These are phyloP conservation scores for Boletus eberwhitei DNA, from an alignment of 768 basidiomycete genomes.

Conservation along the genomic window DNA sequence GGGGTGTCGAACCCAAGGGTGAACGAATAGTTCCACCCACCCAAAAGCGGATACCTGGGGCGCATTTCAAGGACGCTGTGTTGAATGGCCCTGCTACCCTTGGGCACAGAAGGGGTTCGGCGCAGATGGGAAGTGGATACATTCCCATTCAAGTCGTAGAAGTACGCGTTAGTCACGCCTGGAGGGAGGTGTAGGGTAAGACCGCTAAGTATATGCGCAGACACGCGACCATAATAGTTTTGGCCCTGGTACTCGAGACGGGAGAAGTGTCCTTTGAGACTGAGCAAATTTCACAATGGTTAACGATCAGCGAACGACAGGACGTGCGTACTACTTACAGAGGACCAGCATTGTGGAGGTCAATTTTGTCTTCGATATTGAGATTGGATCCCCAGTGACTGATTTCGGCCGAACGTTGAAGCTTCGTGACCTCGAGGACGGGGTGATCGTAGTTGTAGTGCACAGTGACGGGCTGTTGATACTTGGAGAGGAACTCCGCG, in stretches of 20 bases:
- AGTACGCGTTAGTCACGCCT: constrained; percentile 80
- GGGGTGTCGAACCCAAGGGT: constrained; percentile 94
- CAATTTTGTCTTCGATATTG: constrained; percentile 86
- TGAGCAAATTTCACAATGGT: constrained; percentile 30
- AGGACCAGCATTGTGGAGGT: constrained; percentile 87
- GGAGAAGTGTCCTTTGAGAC: constrained; percentile 94
- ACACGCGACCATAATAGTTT: constrained; percentile 60
- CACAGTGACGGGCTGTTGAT: constrained; percentile 65
- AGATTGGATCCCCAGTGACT: constrained; percentile 97
- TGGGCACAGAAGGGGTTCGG: constrained; percentile 58
- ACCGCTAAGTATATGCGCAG: constrained; percentile 68
- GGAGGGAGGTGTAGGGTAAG: constrained; percentile 80
- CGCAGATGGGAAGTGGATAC: constrained; percentile 92
- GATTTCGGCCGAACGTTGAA: constrained; percentile 80
- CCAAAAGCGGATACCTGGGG: constrained; percentile 90
- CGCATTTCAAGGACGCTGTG: constrained; percentile 75
- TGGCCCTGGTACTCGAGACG: constrained; percentile 85
- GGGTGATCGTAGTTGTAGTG: constrained; percentile 86
- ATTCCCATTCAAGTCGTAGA: constrained; percentile 90
- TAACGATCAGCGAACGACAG: background rate
- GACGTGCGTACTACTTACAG: constrained; percentile 49
- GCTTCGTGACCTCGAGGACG: constrained; percentile 67
- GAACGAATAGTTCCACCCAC: constrained; percentile 97
- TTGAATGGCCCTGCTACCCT: constrained; percentile 48
- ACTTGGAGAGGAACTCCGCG: constrained; percentile 49